A percentile compares a stretch with the other conserved stretches of the same genome.
These are phyloP conservation scores for Claviceps sp. DNA, from an alignment of 2,329 filamentous ascomycete species.

Conservation along the genomic window DNA sequence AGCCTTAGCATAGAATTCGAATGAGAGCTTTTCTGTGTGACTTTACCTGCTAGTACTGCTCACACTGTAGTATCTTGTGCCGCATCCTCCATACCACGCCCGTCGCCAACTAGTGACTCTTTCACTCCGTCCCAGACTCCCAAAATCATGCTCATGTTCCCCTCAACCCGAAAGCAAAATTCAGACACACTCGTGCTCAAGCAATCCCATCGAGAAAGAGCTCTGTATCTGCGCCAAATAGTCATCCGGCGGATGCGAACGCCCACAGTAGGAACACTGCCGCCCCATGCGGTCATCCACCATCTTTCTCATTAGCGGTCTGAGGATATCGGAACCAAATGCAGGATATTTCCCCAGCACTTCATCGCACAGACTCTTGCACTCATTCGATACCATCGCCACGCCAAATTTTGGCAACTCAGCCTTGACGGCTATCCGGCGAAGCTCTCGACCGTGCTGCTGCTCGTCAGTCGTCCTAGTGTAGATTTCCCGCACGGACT, in stretches of 20 bases:
- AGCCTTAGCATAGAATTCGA: too few species aligned
- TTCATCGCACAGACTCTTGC: background rate
- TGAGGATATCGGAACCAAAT: background rate
- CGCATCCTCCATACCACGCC: too few species aligned
- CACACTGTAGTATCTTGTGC: too few species aligned
- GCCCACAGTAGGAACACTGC: background rate
- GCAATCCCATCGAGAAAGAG: background rate
- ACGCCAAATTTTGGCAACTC: background rate
- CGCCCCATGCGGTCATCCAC: background rate
- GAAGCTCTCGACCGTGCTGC: background rate
- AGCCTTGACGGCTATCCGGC: background rate
- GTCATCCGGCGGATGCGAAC: background rate
- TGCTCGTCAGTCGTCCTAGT: background rate
- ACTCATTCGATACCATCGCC: background rate
- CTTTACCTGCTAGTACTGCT: too few species aligned
- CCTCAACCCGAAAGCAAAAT: background rate
- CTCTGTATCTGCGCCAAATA: background rate
- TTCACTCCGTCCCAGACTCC: too few species aligned
- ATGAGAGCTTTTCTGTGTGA: too few species aligned
- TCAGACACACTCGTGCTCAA: background rate
- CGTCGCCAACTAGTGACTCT: too few species aligned
- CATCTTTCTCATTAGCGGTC: conserved; percentile 1
- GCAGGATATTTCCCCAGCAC: background rate
- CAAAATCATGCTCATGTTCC: too few species aligned
- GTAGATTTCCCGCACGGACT: conserved; percentile 1